Percentiles rank a stretch among this genome's conserved stretches.
Evolutionary conservation across 192 early-diverging fungal species (phyloP).

Genomic region (Backusella macrospora): DNA sequence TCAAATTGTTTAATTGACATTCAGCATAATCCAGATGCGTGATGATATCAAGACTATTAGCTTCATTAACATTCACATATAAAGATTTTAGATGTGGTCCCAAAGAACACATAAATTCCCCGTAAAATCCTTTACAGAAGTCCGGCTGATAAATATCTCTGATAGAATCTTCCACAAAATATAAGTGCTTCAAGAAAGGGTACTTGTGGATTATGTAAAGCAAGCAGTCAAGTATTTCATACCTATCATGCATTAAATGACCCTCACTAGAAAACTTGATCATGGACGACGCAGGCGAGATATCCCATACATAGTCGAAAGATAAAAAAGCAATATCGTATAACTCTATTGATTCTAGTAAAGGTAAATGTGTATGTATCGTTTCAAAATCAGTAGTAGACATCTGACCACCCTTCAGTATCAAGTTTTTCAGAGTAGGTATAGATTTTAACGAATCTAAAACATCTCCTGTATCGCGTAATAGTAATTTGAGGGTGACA

Average conservation of each 20-base stretch:
- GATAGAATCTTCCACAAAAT: not conserved
- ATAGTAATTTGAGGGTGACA: not conserved
- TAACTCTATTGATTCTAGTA: not conserved
- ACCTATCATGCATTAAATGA: not conserved
- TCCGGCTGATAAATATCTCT: not conserved
- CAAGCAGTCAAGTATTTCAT: not conserved
- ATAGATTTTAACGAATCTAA: not conserved
- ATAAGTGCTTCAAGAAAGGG: not conserved
- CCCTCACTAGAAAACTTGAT: not conserved
- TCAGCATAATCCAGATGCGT: too few relatives aligned
- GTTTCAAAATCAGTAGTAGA: not conserved
- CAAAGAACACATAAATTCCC: not conserved
- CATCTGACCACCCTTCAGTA: not conserved
- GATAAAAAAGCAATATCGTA: not conserved
- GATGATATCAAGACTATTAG: too few relatives aligned
- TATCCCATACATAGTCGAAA: not conserved
- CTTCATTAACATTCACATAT: too few relatives aligned
- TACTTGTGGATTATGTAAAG: not conserved
- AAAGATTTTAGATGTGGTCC: not conserved
- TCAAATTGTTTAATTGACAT: too few relatives aligned
- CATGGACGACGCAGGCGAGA: not conserved
- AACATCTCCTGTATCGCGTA: not conserved
- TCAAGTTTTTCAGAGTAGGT: not conserved
- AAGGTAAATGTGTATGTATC: not conserved
- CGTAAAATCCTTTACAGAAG: too few relatives aligned